Evolutionary conservation across 177 flowering plant genomes (phyloP).

Genomic region (Telopea speciosissima): DNA sequence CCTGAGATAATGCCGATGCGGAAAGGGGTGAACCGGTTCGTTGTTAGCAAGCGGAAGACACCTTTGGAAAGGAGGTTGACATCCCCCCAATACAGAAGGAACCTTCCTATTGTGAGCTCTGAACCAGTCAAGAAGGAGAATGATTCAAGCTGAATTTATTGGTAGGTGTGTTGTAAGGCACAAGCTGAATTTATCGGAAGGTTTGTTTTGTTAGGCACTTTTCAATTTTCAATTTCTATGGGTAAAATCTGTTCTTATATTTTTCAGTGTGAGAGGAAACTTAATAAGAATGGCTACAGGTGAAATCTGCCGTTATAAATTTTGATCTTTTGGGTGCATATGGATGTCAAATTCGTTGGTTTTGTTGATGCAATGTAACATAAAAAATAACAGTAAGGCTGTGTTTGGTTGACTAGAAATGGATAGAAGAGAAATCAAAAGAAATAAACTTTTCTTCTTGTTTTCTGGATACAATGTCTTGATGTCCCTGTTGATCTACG

Average conservation of each 20-base stretch:
- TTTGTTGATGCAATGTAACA: too few species aligned
- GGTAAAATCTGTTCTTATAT: background rate
- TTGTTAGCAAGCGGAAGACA: constrained; percentile 96
- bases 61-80: constrained; percentile 90
- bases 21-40: constrained; percentile 94
- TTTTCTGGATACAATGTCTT: too few species aligned
- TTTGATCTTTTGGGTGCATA: background rate
- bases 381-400: too few species aligned
- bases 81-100: constrained; percentile 76
- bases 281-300: background rate
- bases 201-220: too few species aligned
- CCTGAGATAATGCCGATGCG: constrained; percentile 99
- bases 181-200: too few species aligned
- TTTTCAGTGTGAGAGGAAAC: background rate
- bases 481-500: too few species aligned
- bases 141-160: constrained; percentile 31
- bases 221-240: background rate
- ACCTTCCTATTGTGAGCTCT: constrained; percentile 68
- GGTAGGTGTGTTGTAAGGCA: background rate
- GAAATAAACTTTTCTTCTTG: too few species aligned
- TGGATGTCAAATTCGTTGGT: too few species aligned
- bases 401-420: too few species aligned
- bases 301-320: too few species aligned
- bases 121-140: constrained; percentile 49
- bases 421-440: too few species aligned